Evolutionary conservation across 2,329 filamentous ascomycete species (phyloP), one percentile per base, ranked within the genome.

Genomic region (Neofusicoccum laricinum): DNA sequence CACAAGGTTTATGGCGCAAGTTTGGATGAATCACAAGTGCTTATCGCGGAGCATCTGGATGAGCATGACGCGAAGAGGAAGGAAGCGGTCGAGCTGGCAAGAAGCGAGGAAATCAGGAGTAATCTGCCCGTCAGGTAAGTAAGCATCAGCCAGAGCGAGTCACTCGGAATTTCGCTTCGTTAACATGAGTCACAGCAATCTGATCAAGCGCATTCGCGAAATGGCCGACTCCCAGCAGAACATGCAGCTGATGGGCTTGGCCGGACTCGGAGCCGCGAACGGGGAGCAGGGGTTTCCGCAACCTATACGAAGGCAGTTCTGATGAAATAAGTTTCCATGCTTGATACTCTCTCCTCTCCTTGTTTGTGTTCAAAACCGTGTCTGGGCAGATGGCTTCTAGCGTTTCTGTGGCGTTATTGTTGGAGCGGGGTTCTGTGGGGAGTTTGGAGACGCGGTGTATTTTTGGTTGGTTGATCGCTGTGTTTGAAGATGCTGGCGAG

Each of bases 1-100:
- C 87, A 87, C 68, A 81, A 88, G 45, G 86, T 91, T 11, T 87
- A 88, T 66, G 83, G 82, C 2, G 86, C 86, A n/a, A 83, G 86
- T 49, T 80, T 84, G 46, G 76, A 82, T 2, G 79, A 82, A 0
- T 85, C 85, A 25, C 82, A 85, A 65, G 76, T 80, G 4, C 76
- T 85, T 10, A 88, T 92, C 50, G 80, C 79, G 17, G 79, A 84
- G 53, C 90, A 92, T 71, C 84, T 88, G 67, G 80, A 80, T 43
- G 79, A 84, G 61, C 89, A 92, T 70, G 84, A 86, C 45, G 79
- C 81, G 58, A 84, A 86, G 65, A 77, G 83, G 15, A 78, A 82
- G 74, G 81, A 73, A 78, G 79, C 79, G 66, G 73, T 84, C 43
- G 73, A 78, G 59, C 71, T 83, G 81, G 75, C 90, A 57, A 81